Evolutionary conservation across 768 basidiomycete species (phyloP), one percentile per base, ranked within the genome.

Genomic region (Lactarius evosmus): DNA sequence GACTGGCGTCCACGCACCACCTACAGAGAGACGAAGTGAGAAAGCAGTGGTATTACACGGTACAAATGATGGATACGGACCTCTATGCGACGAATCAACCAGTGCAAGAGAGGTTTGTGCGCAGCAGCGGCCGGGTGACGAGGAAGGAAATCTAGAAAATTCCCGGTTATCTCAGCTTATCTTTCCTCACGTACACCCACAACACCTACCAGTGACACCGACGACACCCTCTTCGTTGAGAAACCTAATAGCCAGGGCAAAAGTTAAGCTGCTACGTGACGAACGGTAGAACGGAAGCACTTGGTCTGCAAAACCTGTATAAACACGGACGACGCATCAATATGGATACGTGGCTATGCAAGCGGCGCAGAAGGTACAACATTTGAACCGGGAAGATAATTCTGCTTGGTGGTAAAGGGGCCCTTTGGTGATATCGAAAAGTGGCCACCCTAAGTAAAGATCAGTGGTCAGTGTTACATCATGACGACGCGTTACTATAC

Each of bases 181-280:
- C 22, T 7, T 38, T n/a, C 25, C 4, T 4, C 30, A 56, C 22
- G 36, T 41, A 16, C 7, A 52, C 17, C 25, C 12, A 40, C 29
- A 12, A 30, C 38, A 59, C 72, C 61, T 68, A 85, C 91, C 93
- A 8, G 92, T 95, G 46, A 96, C 82, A 63, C 84, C 83, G 27
- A 87, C 89, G 2, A 96, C 94, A 3, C 95, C 95, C n/a, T 82
- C 75, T 25, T 96, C 93, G 62, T 86, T 91, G 76, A 96, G 82
- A 72, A 91, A 97, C 67, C 81, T 83, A 36, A 36, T 38, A 38
- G 52, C 41, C 38, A 29, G 9, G 7, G 50, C 62, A 44, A 17
- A 27, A 38, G 9, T 54, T 62, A 22, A 30, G 29, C 5, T 19
- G 7, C 46, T 9, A 32, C 22, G 16, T 41, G 44, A 60, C 11